Evolutionary conservation across 495 filamentous ascomycete species (phyloP).

Genomic region (Talaromyces liani): DNA sequence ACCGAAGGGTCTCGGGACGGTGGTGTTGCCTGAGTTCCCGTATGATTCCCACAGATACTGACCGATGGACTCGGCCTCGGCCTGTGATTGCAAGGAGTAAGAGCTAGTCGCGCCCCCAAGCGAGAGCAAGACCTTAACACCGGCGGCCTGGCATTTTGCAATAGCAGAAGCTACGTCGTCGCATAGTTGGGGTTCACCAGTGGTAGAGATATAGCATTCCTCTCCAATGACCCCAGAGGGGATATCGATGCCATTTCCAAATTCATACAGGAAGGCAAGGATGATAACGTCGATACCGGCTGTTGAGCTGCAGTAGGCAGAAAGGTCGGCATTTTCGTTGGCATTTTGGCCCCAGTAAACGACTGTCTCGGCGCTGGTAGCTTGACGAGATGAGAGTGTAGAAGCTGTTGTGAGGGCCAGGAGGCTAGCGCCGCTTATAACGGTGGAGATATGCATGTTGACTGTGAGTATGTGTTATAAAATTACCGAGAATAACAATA

Average conservation of each 20-base stretch:
- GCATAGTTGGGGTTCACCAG: conserved; percentile 19
- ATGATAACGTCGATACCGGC: conserved; percentile 42
- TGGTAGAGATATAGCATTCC: conserved; percentile 14
- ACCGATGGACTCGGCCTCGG: conserved; percentile 39
- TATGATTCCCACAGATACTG: conserved; percentile 47
- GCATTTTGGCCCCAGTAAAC: conserved; percentile 41
- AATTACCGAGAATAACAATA: neutral
- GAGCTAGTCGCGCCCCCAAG: conserved; percentile 36
- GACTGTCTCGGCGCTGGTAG: conserved; percentile 23
- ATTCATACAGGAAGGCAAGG: conserved; percentile 44
- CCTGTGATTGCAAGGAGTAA: conserved; percentile 30
- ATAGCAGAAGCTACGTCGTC: conserved; percentile 37
- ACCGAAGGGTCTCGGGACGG: conserved; percentile 43
- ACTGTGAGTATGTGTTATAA: neutral
- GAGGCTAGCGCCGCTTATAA: conserved; percentile 19
- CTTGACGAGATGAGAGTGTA: conserved; percentile 18
- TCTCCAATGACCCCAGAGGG: conserved; percentile 22
- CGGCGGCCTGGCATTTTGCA: conserved; percentile 38
- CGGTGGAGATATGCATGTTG: conserved; percentile 21
- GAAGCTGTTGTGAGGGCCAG: conserved; percentile 16
- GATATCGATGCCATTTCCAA: conserved; percentile 19
- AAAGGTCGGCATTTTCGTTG: conserved; percentile 32
- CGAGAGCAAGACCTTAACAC: conserved; percentile 42
- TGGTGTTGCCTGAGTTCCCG: conserved; percentile 18
- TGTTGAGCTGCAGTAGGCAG: conserved; percentile 26